Evolutionary conservation across 2,329 filamentous ascomycete species (phyloP).

Genomic region (Trichoderma afroharzianum): DNA sequence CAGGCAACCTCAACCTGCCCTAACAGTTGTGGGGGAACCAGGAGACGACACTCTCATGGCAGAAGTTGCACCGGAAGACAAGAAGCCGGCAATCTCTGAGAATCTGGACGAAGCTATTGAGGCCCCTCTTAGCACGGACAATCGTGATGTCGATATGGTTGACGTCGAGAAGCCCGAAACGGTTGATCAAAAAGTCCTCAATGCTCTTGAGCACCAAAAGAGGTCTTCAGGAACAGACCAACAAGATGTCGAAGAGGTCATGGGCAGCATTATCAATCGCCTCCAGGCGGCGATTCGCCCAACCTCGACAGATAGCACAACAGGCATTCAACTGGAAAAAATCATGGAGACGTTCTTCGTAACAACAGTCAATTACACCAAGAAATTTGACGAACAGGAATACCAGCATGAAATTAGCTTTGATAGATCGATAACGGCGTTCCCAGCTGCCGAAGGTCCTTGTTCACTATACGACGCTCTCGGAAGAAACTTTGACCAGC

Average conservation of each 20-base stretch:
- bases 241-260: constrained; percentile 94
- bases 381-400: constrained; percentile 44
- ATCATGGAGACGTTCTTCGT: constrained; percentile 70
- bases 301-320: constrained; percentile 54
- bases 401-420: constrained; percentile 48
- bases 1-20: constrained; percentile 21
- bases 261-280: constrained; percentile 86
- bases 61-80: constrained; percentile 4
- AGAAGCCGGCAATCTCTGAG: neutral
- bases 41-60: constrained; percentile 25
- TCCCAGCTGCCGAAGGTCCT: constrained; percentile 45
- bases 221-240: constrained; percentile 60
- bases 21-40: neutral
- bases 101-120: neutral
- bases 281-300: constrained; percentile 84
- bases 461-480: constrained; percentile 78
- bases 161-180: constrained; percentile 33
- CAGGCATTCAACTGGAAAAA: constrained; percentile 75
- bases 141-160: constrained; percentile 29
- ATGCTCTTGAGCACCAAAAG: constrained; percentile 44
- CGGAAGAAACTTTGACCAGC: constrained; percentile 78
- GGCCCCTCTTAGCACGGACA: neutral
- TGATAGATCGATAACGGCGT: constrained; percentile 61
- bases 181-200: constrained; percentile 45
- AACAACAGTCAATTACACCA: constrained; percentile 57